A percentile compares a stretch with the other conserved stretches of the same genome.
These are phyloP conservation scores for Lipomyces sp. DNA, from an alignment of 805 yeast species.

Conservation along the genomic window DNA sequence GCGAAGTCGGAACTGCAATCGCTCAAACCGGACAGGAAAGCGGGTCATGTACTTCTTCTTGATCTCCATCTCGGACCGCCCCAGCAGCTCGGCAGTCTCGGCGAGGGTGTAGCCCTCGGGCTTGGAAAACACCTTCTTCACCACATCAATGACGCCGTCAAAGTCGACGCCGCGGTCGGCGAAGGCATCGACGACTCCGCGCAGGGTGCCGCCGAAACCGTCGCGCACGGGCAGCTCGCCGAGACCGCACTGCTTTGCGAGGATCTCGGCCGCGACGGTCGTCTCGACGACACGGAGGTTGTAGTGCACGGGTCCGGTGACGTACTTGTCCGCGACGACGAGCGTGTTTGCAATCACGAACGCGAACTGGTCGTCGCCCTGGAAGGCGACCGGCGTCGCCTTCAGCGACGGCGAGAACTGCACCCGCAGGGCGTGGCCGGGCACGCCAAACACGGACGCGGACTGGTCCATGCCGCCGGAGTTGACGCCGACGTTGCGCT, in stretches of 20 bases:
- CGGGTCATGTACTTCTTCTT: constrained; percentile 45
- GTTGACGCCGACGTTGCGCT: constrained; percentile 69
- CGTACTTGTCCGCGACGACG: constrained; percentile 60
- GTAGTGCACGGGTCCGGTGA: constrained; percentile 66
- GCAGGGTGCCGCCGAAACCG: constrained; percentile 51
- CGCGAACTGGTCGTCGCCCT: constrained; percentile 44
- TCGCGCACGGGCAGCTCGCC: constrained; percentile 45
- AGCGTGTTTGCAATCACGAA: constrained; percentile 65
- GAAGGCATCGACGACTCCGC: constrained; percentile 60
- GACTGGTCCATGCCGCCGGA: constrained; percentile 82
- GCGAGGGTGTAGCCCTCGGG: constrained; percentile 51
- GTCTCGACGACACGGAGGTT: constrained; percentile 71
- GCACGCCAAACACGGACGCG: constrained; percentile 64
- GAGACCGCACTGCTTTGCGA: constrained; percentile 50
- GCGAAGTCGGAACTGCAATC: constrained; percentile 55
- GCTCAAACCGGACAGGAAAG: constrained; percentile 58
- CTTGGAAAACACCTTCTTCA: constrained; percentile 45
- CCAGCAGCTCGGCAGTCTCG: constrained; percentile 47
- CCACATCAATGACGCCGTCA: constrained; percentile 40
- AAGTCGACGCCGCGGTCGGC: constrained; percentile 46
- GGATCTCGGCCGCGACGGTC: constrained; percentile 59
- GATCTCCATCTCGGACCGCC: constrained; percentile 45
- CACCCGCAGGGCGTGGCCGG: constrained; percentile 55
- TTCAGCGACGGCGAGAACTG: constrained; percentile 57
- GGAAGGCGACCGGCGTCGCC: constrained; percentile 52